Evolutionary conservation across 345 rosid genomes (phyloP).

Genomic region (Lumnitzera racemosa): DNA sequence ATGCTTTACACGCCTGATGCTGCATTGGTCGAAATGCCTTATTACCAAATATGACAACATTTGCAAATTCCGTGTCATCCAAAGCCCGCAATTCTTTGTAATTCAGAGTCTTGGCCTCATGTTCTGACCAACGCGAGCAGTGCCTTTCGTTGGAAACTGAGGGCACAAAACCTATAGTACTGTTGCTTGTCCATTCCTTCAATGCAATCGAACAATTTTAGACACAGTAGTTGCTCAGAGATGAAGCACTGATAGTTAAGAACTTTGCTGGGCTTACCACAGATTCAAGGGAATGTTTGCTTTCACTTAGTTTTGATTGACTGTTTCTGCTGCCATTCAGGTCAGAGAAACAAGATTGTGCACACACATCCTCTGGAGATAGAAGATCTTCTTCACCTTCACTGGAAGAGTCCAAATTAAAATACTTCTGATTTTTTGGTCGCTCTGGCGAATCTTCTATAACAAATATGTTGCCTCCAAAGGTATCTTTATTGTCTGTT

Average conservation of each 20-base stretch:
- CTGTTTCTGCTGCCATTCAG: neutral
- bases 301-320: slow-evolving; percentile 9
- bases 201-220: slow-evolving; percentile 21
- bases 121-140: slow-evolving; percentile 14
- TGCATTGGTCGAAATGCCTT: slow-evolving; percentile 57
- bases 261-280: slow-evolving; percentile 26
- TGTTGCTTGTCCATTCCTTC: slow-evolving; percentile 39
- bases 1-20: slow-evolving; percentile 80
- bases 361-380: neutral
- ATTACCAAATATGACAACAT: slow-evolving; percentile 79
- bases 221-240: slow-evolving; percentile 8
- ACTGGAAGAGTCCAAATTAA: slow-evolving; percentile 60
- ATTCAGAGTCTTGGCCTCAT: slow-evolving; percentile 35
- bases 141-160: slow-evolving; percentile 29
- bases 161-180: slow-evolving; percentile 35
- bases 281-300: slow-evolving; percentile 23
- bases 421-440: slow-evolving; percentile 18
- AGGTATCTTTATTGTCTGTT: slow-evolving; percentile 10
- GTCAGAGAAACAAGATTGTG: slow-evolving; percentile 6
- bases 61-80: slow-evolving; percentile 84
- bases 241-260: neutral
- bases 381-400: slow-evolving; percentile 29
- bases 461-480: slow-evolving; percentile 24
- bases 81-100: slow-evolving; percentile 60
- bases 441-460: slow-evolving; percentile 47